Base-by-base conservation (phyloP, 257 asterid species). In the Ocimum tenuiflorum region DNA sequence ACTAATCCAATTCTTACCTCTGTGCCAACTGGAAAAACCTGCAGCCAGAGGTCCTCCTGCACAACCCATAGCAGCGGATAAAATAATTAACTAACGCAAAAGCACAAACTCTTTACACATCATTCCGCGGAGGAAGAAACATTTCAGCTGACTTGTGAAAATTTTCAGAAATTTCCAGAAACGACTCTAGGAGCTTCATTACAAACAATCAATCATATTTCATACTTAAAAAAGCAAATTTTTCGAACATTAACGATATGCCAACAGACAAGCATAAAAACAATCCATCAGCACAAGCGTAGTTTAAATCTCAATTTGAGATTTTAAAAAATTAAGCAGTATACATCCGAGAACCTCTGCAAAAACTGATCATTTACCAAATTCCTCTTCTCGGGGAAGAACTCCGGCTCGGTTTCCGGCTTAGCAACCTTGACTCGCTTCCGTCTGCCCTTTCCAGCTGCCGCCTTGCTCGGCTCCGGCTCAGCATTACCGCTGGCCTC, bases 351-450 rank as follows among this genome's bases (percentile, higher is more conserved):
- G 35, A 56, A 39, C 23, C 7, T 45, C 47, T 2, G 48, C 36
- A 6, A 11, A 67, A 18, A 24, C 42, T 24, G 63, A 24, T 0
- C 4, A 17, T 15, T 52, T 83, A 89, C 97, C 88, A 89, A 73
- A 77, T 83, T 87, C 41, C 96, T 85, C 81, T 75, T 77, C 27
- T 90, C 96, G 0, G 77, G 78, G 55, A 90, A 87, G 75, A 82
- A 87, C 77, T 90, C 95, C 0, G 92, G 39, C 79, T 83, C 88
- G 7, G 67, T 38, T 38, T 82, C 81, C 15, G 75, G 82, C 71
- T 80, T 85, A 6, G 60, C 7, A 70, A 75, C 35, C 67, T 64
- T 82, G 31, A 83, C 70, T 61, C 83, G 80, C 85, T 87, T 89
- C 75, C 77, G 80, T 49, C 78, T 70, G 14, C 57, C 77, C 62